Percentiles rank a stretch among this genome's conserved stretches.
Evolutionary conservation across 768 basidiomycete genomes (phyloP).

Genomic region (Coprinopsis sp.): DNA sequence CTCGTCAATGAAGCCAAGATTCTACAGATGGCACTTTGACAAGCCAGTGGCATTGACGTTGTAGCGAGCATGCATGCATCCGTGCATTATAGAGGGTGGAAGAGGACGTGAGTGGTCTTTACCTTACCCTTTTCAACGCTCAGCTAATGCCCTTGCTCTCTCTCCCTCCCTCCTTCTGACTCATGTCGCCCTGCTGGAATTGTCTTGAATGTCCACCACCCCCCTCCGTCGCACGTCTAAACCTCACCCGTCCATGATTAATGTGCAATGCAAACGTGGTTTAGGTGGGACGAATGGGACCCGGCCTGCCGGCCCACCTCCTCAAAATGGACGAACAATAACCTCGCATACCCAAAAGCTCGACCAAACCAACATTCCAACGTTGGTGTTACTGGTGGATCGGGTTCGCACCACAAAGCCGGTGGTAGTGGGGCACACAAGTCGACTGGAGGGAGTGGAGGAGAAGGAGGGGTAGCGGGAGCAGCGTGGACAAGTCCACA

Average conservation of each 20-base stretch:
- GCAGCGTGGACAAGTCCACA: conserved; percentile 21
- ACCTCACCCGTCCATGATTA: too few species aligned
- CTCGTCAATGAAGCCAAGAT: conserved; percentile 95
- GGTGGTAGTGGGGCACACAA: too few species aligned
- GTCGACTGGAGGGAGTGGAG: conserved; percentile 23
- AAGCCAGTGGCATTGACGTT: conserved; percentile 55
- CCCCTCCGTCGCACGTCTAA: too few species aligned
- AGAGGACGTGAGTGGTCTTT: conserved; percentile 69
- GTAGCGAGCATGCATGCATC: conserved; percentile 78
- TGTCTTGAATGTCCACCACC: background rate
- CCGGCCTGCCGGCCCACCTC: conserved; percentile 67
- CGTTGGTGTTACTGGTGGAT: background rate
- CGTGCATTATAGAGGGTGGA: conserved; percentile 99
- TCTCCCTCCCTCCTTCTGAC: background rate
- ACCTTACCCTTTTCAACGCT: background rate
- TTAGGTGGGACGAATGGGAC: conserved; percentile 98
- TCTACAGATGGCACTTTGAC: conserved; percentile 62
- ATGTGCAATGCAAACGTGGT: background rate
- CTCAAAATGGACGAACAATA: conserved; percentile 82
- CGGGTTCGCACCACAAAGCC: conserved; percentile 1
- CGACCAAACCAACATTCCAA: conserved; percentile 31
- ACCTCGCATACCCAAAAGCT: conserved; percentile 71
- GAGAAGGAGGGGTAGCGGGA: conserved; percentile 22
- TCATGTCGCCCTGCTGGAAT: background rate
- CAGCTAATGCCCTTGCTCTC: too few species aligned